Evolutionary conservation across 73 alveolate species (phyloP), one percentile per base, ranked within the genome.

Genomic region (Vitrella brassicaformis): DNA sequence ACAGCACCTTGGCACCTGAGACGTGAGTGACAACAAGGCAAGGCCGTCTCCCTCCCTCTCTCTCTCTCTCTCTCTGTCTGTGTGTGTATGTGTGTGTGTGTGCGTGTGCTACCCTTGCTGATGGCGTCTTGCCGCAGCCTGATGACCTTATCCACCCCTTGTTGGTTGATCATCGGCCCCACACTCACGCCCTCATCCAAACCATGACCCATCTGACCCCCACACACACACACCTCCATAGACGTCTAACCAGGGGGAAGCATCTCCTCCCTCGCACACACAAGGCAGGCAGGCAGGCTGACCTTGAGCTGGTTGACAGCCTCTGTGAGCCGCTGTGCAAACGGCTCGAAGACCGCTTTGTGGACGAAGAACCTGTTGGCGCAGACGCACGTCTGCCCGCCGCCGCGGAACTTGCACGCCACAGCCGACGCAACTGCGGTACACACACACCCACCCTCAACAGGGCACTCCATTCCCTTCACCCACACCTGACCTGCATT

Each of bases 401-500:
- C 14, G 4, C 56, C 56, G 22, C 56, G 4, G 56, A 39, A 39
- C 14, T 39, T 39, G 56, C 22, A 39, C 22, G 56, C 56, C 56
- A 39, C 14, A n/a, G n/a, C n/a, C n/a, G n/a, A n/a, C n/a, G n/a
- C n/a, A n/a, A n/a, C n/a, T n/a, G n/a, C n/a, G n/a, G n/a, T n/a
- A n/a, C n/a, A n/a, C n/a, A n/a, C n/a, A n/a, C n/a, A n/a, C n/a
- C n/a, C n/a, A n/a, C n/a, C n/a, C n/a, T n/a, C n/a, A n/a, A n/a
- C n/a, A n/a, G n/a, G n/a, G n/a, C 56, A 39, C 22, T 8, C 56
- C 56, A 14, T 39, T 39, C 56, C 4, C 56, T 39, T 4, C 56
- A 65, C 30, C 26, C 85, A 77, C 39, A 22, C 46, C 79, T 67
- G 69, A n/a, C 85, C 85, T 14, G 77, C 76, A 0, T 29, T 31